Conservation (phyloP, 305 asterid genomes). For the Caryopteris hybrid region DNA sequence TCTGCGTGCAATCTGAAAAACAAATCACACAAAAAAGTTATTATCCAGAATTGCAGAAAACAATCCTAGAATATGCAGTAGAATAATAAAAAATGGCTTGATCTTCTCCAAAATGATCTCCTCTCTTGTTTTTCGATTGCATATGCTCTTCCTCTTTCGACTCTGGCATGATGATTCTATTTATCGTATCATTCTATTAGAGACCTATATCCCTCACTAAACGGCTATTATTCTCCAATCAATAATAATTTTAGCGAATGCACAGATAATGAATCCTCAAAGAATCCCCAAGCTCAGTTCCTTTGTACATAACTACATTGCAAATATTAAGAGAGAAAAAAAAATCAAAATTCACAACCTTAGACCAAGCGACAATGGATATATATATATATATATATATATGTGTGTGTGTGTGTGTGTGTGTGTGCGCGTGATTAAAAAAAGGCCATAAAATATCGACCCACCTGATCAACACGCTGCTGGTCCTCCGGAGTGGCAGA, state of each 20-base stretch:
- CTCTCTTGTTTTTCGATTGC: background rate
- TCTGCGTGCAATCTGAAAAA: conserved; percentile 47
- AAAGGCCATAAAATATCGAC: background rate
- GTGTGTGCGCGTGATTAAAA: too few species aligned
- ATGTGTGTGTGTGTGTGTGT: too few species aligned
- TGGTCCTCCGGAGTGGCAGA: conserved; percentile 54
- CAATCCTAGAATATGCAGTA: background rate
- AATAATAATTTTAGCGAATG: background rate
- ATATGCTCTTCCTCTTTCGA: background rate
- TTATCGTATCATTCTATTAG: background rate
- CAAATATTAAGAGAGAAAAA: background rate
- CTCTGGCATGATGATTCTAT: background rate
- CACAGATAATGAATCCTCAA: too few species aligned
- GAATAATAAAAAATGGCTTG: background rate
- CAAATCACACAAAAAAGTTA: background rate
- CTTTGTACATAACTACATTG: background rate
- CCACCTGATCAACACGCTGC: conserved; percentile 41
- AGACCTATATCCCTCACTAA: background rate
- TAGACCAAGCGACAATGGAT: too few species aligned
- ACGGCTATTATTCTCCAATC: background rate
- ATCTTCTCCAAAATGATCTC: background rate
- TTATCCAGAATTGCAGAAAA: background rate
- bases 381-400: too few species aligned
- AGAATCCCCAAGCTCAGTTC: background rate
- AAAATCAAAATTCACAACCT: background rate